A percentile compares a stretch with the other conserved stretches of the same genome.
phyloP scores from a whole-genome alignment of 129 eudicot genomes.

The Pseudognaphalium luteoalbum region DNA sequence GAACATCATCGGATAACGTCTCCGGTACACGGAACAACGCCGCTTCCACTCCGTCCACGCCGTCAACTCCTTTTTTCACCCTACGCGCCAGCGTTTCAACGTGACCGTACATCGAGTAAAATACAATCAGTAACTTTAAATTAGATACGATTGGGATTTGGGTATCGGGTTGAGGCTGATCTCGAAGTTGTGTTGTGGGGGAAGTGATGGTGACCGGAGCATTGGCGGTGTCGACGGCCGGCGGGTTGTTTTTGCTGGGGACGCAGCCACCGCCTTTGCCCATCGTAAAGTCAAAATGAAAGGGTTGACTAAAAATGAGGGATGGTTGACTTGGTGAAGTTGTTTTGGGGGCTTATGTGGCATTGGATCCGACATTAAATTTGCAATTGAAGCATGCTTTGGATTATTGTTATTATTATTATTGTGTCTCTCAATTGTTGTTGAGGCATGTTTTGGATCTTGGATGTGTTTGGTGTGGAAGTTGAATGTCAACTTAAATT shows the following conservation, averaged over 20 bases:
- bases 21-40: conserved; percentile 81
- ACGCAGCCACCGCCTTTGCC: conserved; percentile 99
- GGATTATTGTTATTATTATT: conserved; percentile 19
- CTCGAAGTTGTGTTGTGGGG: conserved; percentile 5
- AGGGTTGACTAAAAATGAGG: too few species aligned
- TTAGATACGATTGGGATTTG: background rate
- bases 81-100: conserved; percentile 71
- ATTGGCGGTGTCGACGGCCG: conserved; percentile 32
- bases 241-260: conserved; percentile 72
- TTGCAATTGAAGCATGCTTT: conserved; percentile 26
- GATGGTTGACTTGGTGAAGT: background rate
- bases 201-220: conserved; percentile 31
- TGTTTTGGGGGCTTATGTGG: conserved; percentile 20
- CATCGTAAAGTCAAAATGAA: conserved; percentile 36
- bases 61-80: conserved; percentile 73
- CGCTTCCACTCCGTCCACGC: conserved; percentile 77
- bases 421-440: conserved; percentile 32
- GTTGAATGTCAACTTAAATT: too few species aligned
- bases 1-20: conserved; percentile 65
- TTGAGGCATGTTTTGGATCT: background rate
- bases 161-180: conserved; percentile 10
- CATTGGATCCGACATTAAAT: conserved; percentile 30
- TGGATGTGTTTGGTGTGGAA: background rate
- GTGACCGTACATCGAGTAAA: conserved; percentile 98
- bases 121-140: conserved; percentile 56